Evolutionary conservation across 768 basidiomycete genomes (phyloP), one percentile per base, ranked within the genome.

Genomic region (Fibroporia radiculosa): DNA sequence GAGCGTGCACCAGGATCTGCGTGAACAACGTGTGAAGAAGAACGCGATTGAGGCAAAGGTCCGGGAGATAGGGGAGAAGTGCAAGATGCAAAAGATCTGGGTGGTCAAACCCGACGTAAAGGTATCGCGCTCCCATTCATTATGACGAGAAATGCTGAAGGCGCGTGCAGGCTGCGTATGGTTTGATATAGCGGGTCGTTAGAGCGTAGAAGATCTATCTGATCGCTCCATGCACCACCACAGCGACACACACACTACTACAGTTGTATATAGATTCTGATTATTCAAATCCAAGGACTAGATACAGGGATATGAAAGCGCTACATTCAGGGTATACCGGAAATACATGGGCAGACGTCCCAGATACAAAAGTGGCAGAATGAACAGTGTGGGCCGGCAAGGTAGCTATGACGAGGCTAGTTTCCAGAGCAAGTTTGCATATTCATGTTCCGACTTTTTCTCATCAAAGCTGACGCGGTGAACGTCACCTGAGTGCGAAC

Each of bases 11-110:
- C 77, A 82, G 50, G 83, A 83, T 22, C 67, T 91, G 31, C 76
- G 76, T 25, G 62, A 60, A n/a, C 66, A 83, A 51, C 82, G 81
- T 45, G 74, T 90, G 50, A 89, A 83, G 69, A 92, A 91, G 71
- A 84, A 81, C 40, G 78, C 85, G 3, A 80, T 93, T 35, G 86
- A 89, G 61, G 80, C 78, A 2, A 91, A 91, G 60, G 69, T 93
- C 28, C 71, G 75, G 36, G 86, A 90, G 61, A 73, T 90, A 11
- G 71, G 77, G 13, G 84, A 82, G 63, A 90, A 85, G 57, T 80
- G 76, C 54, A 84, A 76, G 59, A 75, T 78, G 47, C 78, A 71
- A 65, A 86, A 77, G 59, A 62, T 80, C 47, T 93, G 90, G 90
- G 63, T 82, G 26, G 69, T 91, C 24, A 84, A 80, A 33, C 53